phyloP scores from a whole-genome alignment of 2,329 filamentous ascomycete genomes.

The Trichoderma arundinaceum region DNA sequence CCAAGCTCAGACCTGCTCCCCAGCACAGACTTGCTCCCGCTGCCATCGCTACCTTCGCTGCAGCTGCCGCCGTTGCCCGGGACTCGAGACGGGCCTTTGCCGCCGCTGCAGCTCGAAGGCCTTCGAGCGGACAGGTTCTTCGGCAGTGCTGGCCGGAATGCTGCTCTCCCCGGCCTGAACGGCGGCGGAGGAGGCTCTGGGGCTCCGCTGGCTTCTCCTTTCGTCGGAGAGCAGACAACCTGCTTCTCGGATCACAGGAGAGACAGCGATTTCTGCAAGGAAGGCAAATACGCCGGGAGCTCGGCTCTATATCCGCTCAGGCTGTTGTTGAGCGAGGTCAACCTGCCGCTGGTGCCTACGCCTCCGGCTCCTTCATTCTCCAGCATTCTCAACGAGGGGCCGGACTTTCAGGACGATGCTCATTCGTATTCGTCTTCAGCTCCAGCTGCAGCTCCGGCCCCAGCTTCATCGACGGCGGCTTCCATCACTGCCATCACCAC shows the following conservation, averaged over 20 bases:
- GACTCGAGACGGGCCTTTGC: slow-evolving; percentile 50
- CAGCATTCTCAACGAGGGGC: slow-evolving; percentile 54
- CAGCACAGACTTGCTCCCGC: slow-evolving; percentile 42
- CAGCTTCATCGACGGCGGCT: no score
- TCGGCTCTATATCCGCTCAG: slow-evolving; percentile 47
- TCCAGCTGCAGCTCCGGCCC: background rate
- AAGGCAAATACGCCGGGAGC: slow-evolving; percentile 38
- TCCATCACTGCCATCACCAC: background rate
- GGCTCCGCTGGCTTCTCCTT: slow-evolving; percentile 32
- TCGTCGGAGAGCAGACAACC: slow-evolving; percentile 34
- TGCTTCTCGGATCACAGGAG: slow-evolving; percentile 36
- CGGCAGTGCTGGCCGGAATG: slow-evolving; percentile 26
- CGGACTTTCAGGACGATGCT: slow-evolving; percentile 52
- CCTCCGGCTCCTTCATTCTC: slow-evolving; percentile 53
- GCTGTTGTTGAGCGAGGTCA: slow-evolving; percentile 47
- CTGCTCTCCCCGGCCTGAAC: slow-evolving; percentile 7
- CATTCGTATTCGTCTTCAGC: slow-evolving; percentile 33
- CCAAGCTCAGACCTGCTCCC: slow-evolving; percentile 45
- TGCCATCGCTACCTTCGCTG: slow-evolving; percentile 58
- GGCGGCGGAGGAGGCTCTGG: slow-evolving; percentile 10
- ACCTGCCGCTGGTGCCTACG: slow-evolving; percentile 3
- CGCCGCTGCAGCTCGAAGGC: slow-evolving; percentile 59
- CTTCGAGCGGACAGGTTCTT: slow-evolving; percentile 48
- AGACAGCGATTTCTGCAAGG: slow-evolving; percentile 34
- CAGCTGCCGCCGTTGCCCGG: slow-evolving; percentile 49